Evolutionary conservation across 345 rosid genomes (phyloP).

Genomic region (Ceriops tagal): DNA sequence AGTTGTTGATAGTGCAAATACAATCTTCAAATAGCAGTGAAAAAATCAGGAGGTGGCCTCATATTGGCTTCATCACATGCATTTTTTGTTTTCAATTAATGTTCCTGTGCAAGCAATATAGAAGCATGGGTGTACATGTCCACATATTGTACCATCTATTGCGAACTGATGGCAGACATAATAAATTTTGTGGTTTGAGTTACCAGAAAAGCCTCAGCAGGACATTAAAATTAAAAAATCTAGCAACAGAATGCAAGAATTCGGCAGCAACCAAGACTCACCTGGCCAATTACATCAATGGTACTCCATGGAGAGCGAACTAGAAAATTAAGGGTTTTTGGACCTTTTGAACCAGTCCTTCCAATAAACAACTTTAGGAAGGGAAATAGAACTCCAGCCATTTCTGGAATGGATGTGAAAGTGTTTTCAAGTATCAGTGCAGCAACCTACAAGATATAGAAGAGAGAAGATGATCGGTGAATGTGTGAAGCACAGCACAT

Average conservation of each 20-base stretch:
- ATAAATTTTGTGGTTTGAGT: too few relatives aligned
- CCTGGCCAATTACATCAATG: constrained; percentile 79
- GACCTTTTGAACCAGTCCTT: constrained; percentile 68
- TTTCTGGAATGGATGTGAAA: constrained; percentile 94
- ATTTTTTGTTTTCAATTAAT: background rate
- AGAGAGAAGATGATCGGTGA: background rate
- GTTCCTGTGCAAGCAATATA: background rate
- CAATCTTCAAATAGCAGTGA: constrained; percentile 3
- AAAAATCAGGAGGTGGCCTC: constrained; percentile 1
- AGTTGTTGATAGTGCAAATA: background rate
- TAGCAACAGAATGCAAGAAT: constrained; percentile 9
- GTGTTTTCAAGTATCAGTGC: constrained; percentile 90
- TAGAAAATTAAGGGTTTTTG: constrained; percentile 75
- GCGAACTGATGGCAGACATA: background rate
- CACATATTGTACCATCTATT: background rate
- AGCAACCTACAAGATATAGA: constrained; percentile 49
- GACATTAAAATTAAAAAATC: background rate
- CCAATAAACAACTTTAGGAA: constrained; percentile 97
- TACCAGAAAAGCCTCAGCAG: too few relatives aligned
- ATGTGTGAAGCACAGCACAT: background rate
- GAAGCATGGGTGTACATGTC: background rate
- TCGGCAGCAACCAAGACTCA: constrained; percentile 25
- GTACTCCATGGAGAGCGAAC: constrained; percentile 99
- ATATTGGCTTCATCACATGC: background rate
- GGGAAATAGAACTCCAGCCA: constrained; percentile 95